Base-by-base conservation (phyloP, 495 filamentous ascomycete genomes). In the Aspergillus campestris region DNA sequence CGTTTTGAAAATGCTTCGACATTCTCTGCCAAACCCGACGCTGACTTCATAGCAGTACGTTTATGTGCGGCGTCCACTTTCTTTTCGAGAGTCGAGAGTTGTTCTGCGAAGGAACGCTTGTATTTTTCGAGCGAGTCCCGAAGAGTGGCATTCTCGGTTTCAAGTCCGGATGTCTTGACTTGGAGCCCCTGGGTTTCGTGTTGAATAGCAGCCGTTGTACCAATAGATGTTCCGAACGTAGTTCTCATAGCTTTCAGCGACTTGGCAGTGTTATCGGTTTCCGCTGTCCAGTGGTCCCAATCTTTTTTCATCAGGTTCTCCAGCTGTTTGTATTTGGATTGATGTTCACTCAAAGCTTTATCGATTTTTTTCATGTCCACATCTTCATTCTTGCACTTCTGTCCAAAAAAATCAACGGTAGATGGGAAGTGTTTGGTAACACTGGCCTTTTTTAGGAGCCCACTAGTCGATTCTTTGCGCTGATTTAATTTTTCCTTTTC, bases 401-500 rank as follows among this genome's bases (percentile, higher is more conserved):
- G 39, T 10, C 54, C 49, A 39, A 48, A 56, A 40, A 46, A 54
- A 8, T 55, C 47, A 11, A 39, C 37, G 0, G 54, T 52, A 5
- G 60, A 51, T 1, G 60, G 53, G 31, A 63, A 65, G 8, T 38
- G 41, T 5, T 37, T 27, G 5, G 53, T 48, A 5, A n/a, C 8
- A 12, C 44, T 57, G 4, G 62, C 62, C 37, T 44, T 58, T n/a
- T 47, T 40, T 7, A 59, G 24, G 1, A 55, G 33, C 1, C 40
- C 50, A 9, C 47, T 38, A 6, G 56, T 54, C 3, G 43, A 44
- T 10, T 35, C 48, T 18, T 48, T 52, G 27, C 41, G 46, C 34
- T 60, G 59, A 27, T 61, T 35, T 2, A 65, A 24, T 11, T 38
- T 49, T 12, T 61, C 53, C 31, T 50, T 57, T 28, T 63, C 57